Evolutionary conservation across 2,329 filamentous ascomycete species (phyloP).

Genomic region (Colletotrichum limetticola): DNA sequence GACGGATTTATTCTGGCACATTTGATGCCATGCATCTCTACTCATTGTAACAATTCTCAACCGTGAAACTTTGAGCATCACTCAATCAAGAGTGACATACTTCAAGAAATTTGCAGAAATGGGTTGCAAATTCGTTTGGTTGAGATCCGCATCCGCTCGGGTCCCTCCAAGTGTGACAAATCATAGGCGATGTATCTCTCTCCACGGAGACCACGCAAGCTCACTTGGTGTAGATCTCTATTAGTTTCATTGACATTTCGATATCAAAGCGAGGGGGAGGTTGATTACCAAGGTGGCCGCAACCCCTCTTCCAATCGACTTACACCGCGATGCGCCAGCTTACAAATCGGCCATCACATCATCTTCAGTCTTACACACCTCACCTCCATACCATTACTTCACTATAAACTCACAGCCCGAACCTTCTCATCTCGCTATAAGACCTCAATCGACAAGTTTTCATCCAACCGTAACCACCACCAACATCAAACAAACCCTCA

Average conservation of each 20-base stretch:
- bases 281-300: constrained; percentile 4
- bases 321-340: background rate
- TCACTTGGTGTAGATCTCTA: background rate
- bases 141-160: too few species aligned
- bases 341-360: constrained; percentile 11
- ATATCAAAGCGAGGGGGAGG: background rate
- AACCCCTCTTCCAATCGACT: background rate
- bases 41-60: too few species aligned
- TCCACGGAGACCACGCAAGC: background rate
- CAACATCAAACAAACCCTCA: background rate
- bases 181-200: background rate
- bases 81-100: too few species aligned
- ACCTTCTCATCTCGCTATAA: too few species aligned
- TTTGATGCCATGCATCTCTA: too few species aligned
- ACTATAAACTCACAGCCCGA: background rate
- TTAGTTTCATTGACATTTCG: background rate
- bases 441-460: background rate
- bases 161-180: background rate
- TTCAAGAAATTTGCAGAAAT: too few species aligned
- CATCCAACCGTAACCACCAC: background rate
- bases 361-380: background rate
- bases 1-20: too few species aligned
- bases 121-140: too few species aligned
- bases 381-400: background rate
- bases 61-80: too few species aligned